Percentiles rank a stretch among this genome's conserved stretches.
Evolutionary conservation across 441 rosid species (phyloP).

Genomic region (Macaranga tanarius): DNA sequence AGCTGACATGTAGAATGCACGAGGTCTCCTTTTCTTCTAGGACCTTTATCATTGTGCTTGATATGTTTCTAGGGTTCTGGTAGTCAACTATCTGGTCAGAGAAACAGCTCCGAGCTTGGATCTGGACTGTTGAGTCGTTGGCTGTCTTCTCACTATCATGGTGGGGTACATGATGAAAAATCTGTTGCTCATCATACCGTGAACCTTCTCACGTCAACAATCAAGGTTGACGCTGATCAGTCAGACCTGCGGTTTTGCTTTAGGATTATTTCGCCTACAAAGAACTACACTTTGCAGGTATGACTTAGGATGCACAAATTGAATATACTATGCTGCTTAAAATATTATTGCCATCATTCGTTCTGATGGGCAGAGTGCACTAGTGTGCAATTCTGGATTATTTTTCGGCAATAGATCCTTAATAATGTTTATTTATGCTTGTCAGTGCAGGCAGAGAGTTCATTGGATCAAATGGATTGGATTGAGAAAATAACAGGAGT

Average conservation of each 20-base stretch:
- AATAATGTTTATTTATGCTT: slow-evolving; percentile 48
- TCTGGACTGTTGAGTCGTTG: slow-evolving; percentile 96
- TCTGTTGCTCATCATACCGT: slow-evolving; percentile 99
- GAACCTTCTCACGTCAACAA: slow-evolving; percentile 97
- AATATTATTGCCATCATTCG: background rate
- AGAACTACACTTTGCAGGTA: slow-evolving; percentile 99
- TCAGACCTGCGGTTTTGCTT: slow-evolving; percentile 98
- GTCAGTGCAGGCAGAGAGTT: slow-evolving; percentile 99
- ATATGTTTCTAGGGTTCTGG: slow-evolving; percentile 57
- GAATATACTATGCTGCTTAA: background rate
- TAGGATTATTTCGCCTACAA: slow-evolving; percentile 97
- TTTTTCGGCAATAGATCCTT: slow-evolving; percentile 29
- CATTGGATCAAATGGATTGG: slow-evolving; percentile 99
- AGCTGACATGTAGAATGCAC: slow-evolving; percentile 2
- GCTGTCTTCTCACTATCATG: slow-evolving; percentile 89
- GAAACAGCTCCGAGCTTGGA: slow-evolving; percentile 96
- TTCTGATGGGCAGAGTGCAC: slow-evolving; percentile 5
- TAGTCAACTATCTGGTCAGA: slow-evolving; percentile 77
- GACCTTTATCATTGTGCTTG: slow-evolving; percentile 16
- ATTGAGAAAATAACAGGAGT: slow-evolving; percentile 99
- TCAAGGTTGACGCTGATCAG: slow-evolving; percentile 95
- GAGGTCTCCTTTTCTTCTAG: slow-evolving; percentile 15
- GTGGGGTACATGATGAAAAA: slow-evolving; percentile 97
- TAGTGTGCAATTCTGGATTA: slow-evolving; percentile 3
- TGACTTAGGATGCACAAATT: slow-evolving; percentile 27